Base-by-base conservation (phyloP, 495 filamentous ascomycete genomes). In the Penicillium antarcticum region DNA sequence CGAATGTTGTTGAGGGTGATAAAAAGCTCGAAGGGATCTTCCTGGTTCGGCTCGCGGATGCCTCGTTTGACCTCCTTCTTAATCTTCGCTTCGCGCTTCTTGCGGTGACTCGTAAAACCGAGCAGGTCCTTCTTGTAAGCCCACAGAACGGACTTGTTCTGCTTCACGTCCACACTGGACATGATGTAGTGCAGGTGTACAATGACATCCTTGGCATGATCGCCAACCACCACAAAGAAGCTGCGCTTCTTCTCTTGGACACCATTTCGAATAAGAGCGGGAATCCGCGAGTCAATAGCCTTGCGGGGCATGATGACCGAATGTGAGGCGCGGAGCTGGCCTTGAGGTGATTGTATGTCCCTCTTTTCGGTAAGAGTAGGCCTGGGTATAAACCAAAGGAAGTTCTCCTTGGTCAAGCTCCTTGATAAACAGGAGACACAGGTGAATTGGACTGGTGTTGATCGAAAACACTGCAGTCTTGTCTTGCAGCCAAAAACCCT, bases 51-150 rank as follows among this genome's bases (percentile, higher is more conserved):
- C 67, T 99, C 95, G 54, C 94, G 80, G 48, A 91, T 91, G 16
- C 95, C 95, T 53, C 91, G 83, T 74, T 95, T 97, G 73, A 99
- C 91, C 62, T 97, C 92, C 65, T 92, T 96, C 74, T 92, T 95
- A 67, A 99, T 97, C 71, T 95, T 97, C 57, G 86, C 86, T 63
- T 99, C 95, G 48, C 94, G 86, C 82, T 99, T 97, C 76, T 95
- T 95, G 16, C 95, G 87, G 70, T 99, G 91, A 69, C 87, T 91
- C 10, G 89, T 94, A 69, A 98, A 98, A 24, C 91, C 91, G 26
- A 99, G 75, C 1, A 99, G 80, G 66, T 97, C 92, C 67, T 96
- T 95, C 73, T 97, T 97, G 74, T 99, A 99, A n/a, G 95, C 92
- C 95, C 95, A 99, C 13, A 99, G 76, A 3, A 99, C 91, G 10